These are phyloP conservation scores for Pichia sp. DNA, from an alignment of 1,139 yeast species.

Conservation along the genomic window DNA sequence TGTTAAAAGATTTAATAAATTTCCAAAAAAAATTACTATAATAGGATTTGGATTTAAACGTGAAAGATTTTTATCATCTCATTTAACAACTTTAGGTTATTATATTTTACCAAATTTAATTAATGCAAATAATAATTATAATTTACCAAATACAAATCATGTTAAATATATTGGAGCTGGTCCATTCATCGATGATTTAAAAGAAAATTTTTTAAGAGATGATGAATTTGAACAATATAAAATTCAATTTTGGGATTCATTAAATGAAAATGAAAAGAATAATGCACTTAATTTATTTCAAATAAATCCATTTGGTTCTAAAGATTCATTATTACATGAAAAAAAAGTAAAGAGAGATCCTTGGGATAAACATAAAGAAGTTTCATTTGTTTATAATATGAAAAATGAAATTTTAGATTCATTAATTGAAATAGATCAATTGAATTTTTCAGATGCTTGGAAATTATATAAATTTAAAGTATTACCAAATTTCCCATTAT, in stretches of 20 bases:
- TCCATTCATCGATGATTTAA: slow-evolving; percentile 42
- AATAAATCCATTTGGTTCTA: slow-evolving; percentile 57
- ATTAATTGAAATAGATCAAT: slow-evolving; percentile 20
- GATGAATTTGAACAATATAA: slow-evolving; percentile 18
- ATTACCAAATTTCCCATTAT: slow-evolving; percentile 13
- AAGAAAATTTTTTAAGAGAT: slow-evolving; percentile 13
- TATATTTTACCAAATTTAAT: slow-evolving; percentile 9
- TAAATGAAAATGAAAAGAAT: slow-evolving; percentile 42
- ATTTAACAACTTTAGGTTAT: slow-evolving; percentile 43
- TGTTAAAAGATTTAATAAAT: slow-evolving; percentile 39
- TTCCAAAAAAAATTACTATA: slow-evolving; percentile 50
- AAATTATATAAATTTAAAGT: slow-evolving; percentile 15
- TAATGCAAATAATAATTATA: background rate
- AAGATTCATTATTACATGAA: slow-evolving; percentile 34
- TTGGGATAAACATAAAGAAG: slow-evolving; percentile 31
- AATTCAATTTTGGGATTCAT: slow-evolving; percentile 37
- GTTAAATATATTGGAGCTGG: slow-evolving; percentile 54
- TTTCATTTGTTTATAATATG: slow-evolving; percentile 9
- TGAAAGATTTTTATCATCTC: slow-evolving; percentile 49
- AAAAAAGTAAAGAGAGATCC: slow-evolving; percentile 54
- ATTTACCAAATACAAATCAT: slow-evolving; percentile 15
- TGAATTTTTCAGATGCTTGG: slow-evolving; percentile 19
- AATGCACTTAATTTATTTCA: slow-evolving; percentile 54
- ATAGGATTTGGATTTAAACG: slow-evolving; percentile 74
- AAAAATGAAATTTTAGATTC: slow-evolving; percentile 15